Percentiles rank a stretch among this genome's conserved stretches.
These are phyloP conservation scores for Musa schizocarpa DNA, from an alignment of 176 grass and related monocot genomes.

Conservation along the genomic window DNA sequence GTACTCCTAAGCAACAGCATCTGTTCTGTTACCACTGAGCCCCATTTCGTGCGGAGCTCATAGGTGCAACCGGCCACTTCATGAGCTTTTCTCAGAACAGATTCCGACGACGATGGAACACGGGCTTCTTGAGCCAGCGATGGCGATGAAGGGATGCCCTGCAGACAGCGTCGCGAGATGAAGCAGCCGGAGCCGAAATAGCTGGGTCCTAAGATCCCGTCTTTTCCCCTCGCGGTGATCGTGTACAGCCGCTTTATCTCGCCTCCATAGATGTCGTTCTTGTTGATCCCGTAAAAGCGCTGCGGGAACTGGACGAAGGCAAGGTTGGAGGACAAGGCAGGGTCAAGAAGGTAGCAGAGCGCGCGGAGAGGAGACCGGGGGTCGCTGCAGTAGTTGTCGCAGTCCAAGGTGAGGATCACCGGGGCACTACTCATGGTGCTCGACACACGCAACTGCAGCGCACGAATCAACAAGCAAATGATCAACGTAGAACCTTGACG, in stretches of 20 bases:
- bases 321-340: constrained; percentile 4
- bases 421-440: constrained; percentile 25
- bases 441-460: constrained; percentile 27
- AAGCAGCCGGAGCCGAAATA: constrained; percentile 35
- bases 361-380: constrained; percentile 24
- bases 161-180: constrained; percentile 19
- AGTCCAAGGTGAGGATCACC: constrained; percentile 36
- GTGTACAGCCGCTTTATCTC: constrained; percentile 10
- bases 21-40: constrained; percentile 12
- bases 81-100: neutral
- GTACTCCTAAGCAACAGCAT: no score
- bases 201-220: constrained; percentile 28
- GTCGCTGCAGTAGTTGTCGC: constrained; percentile 32
- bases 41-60: constrained; percentile 33
- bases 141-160: neutral
- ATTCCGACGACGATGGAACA: neutral
- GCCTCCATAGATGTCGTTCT: constrained; percentile 26
- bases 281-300: constrained; percentile 28
- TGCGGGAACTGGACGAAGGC: constrained; percentile 46
- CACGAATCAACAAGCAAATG: no score
- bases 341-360: constrained; percentile 39
- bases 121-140: no score
- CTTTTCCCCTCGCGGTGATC: constrained; percentile 16
- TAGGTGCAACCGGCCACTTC: constrained; percentile 21
- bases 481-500: neutral